These are phyloP conservation scores for Trifolium dubium DNA, from an alignment of 306 rosid genomes.

Conservation along the genomic window DNA sequence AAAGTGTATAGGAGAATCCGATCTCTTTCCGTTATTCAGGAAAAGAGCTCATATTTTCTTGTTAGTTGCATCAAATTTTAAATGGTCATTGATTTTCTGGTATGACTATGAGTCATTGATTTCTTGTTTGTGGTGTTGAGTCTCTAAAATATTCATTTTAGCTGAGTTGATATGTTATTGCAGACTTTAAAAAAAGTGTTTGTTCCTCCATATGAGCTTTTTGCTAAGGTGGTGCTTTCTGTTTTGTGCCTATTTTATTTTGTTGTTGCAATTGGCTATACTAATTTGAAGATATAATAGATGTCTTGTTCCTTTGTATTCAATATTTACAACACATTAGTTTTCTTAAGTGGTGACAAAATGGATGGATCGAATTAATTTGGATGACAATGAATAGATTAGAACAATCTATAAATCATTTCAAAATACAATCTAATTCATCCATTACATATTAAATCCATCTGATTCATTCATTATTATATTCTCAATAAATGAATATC, in stretches of 20 bases:
- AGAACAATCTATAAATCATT: no score
- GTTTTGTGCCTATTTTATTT: not conserved
- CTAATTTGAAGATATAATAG: not conserved
- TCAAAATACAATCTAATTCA: no score
- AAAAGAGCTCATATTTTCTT: conserved; percentile 8
- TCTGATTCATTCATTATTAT: no score
- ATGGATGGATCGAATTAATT: no score
- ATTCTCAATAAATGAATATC: no score
- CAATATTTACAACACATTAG: no score
- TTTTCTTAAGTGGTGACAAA: no score
- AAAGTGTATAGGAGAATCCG: conserved; percentile 16
- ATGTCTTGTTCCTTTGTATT: not conserved
- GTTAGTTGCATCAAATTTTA: conserved; percentile 7
- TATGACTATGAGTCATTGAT: not conserved
- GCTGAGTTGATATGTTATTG: no score
- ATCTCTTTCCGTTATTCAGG: conserved; percentile 10
- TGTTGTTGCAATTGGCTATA: not conserved
- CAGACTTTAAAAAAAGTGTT: not conserved
- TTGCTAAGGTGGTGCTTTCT: not conserved
- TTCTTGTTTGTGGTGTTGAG: not conserved
- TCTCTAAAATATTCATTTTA: not conserved
- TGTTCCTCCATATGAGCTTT: not conserved
- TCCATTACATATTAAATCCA: no score
- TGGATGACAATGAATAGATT: no score
- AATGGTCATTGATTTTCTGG: conserved; percentile 1